Evolutionary conservation across 345 rosid species (phyloP), one percentile per base, ranked within the genome.

Genomic region (Laguncularia racemosa): DNA sequence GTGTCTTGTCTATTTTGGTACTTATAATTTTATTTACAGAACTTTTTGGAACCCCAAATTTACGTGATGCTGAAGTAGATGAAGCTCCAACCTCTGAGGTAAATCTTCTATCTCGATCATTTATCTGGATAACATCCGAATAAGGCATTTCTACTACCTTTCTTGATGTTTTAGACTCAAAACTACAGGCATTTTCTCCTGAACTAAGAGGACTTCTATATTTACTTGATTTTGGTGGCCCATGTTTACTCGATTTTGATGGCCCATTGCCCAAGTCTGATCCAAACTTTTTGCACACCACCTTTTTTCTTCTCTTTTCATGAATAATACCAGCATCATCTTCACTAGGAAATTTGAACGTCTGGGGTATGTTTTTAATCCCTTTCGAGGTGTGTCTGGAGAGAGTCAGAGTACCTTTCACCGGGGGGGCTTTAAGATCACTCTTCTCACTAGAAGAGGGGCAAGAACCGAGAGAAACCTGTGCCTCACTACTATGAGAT

Each of bases 21-120:
- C 62, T 62, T 16, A 50, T 61, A 65, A 73, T 72, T 53, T 19
- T 61, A 23, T 66, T 50, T 58, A 56, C 64, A 43, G 53, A 57
- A 58, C 56, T 68, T 49, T 51, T 55, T 67, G 15, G 59, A 52
- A 67, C 80, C 62, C 67, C 72, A 18, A 64, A 58, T 62, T 67
- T 38, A 21, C 52, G 58, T 16, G 73, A 67, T 75, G 64, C 7
- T 15, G 60, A 18, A 38, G 82, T 54, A 23, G 69, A 62, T 15
- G 83, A 20, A 61, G 48, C 52, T 73, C 58, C 49, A 21, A 52
- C 59, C 19, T 58, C 58, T 56, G 71, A 57, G 51, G 66, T 1
- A 53, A 33, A 59, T 58, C 61, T 75, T 70, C 63, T 66, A 44
- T 57, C 60, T 23, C 44, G 46, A 21, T 14, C 55, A 20, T 65